Evolutionary conservation across 805 yeast genomes (phyloP).

Genomic region (Maudiozyma serrabonitensis): DNA sequence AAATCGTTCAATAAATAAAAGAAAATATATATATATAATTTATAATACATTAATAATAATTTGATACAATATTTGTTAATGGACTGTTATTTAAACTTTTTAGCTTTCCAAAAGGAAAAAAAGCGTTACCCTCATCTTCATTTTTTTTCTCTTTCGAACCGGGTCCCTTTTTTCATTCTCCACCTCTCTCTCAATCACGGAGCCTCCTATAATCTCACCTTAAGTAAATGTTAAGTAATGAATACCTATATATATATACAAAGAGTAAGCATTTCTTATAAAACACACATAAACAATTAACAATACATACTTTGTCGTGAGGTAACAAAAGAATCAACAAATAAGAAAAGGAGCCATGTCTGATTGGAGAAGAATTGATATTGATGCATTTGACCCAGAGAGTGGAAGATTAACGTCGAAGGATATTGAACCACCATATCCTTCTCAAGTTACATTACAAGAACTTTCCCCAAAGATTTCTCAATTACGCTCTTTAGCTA

Average conservation of each 20-base stretch:
- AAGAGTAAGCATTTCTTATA: too few species aligned
- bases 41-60: too few species aligned
- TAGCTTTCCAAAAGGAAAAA: too few species aligned
- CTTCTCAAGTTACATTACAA: slow-evolving; percentile 39
- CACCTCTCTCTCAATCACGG: background rate
- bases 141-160: background rate
- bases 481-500: slow-evolving; percentile 50
- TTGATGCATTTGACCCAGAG: slow-evolving; percentile 85
- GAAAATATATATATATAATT: background rate
- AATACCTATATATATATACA: too few species aligned
- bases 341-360: slow-evolving; percentile 5
- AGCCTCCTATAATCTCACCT: background rate
- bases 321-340: too few species aligned
- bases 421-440: slow-evolving; percentile 50
- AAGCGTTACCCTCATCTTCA: background rate
- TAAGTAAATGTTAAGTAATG: too few species aligned
- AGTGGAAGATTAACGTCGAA: slow-evolving; percentile 48
- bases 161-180: too few species aligned
- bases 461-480: slow-evolving; percentile 48
- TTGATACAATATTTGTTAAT: too few species aligned
- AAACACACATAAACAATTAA: background rate
- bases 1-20: slow-evolving; percentile 29
- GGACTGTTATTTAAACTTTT: too few species aligned
- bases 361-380: slow-evolving; percentile 91
- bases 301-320: background rate